These are phyloP conservation scores for Apophysomyces elegans DNA, from an alignment of 371 early-diverging fungal species.

Conservation along the genomic window DNA sequence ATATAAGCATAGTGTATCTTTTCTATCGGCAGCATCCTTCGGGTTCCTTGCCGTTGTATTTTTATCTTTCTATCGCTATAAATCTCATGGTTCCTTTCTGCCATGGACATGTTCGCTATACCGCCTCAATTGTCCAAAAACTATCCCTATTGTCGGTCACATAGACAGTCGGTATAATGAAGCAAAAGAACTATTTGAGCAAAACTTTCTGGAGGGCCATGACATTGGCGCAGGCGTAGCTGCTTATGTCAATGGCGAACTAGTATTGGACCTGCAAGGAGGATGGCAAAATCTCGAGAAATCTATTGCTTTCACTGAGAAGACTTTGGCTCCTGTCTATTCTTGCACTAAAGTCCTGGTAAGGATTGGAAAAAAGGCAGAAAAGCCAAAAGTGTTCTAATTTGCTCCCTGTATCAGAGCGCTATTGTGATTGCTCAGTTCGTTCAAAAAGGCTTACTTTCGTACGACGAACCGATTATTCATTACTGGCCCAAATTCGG, in stretches of 20 bases:
- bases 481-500: slow-evolving; percentile 84
- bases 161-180: slow-evolving; percentile 36
- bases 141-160: slow-evolving; percentile 24
- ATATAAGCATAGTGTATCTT: not conserved
- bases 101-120: slow-evolving; percentile 18
- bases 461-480: slow-evolving; percentile 57
- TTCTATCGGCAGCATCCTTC: not conserved
- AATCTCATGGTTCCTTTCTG: slow-evolving; percentile 5
- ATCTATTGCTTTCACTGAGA: slow-evolving; percentile 47
- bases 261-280: slow-evolving; percentile 66
- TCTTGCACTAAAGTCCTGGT: slow-evolving; percentile 69
- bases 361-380: slow-evolving; percentile 8
- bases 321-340: slow-evolving; percentile 69
- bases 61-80: not conserved
- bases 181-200: slow-evolving; percentile 34
- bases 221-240: slow-evolving; percentile 62
- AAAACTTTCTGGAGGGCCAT: slow-evolving; percentile 33
- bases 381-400: not conserved
- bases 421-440: slow-evolving; percentile 64
- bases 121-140: not conserved
- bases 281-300: slow-evolving; percentile 61
- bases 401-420: slow-evolving; percentile 15
- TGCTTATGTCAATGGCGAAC: slow-evolving; percentile 57
- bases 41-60: not conserved
- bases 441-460: slow-evolving; percentile 61